These are phyloP conservation scores for Nakazawaea ishiwadae DNA, from an alignment of 805 yeast genomes.

Conservation along the genomic window DNA sequence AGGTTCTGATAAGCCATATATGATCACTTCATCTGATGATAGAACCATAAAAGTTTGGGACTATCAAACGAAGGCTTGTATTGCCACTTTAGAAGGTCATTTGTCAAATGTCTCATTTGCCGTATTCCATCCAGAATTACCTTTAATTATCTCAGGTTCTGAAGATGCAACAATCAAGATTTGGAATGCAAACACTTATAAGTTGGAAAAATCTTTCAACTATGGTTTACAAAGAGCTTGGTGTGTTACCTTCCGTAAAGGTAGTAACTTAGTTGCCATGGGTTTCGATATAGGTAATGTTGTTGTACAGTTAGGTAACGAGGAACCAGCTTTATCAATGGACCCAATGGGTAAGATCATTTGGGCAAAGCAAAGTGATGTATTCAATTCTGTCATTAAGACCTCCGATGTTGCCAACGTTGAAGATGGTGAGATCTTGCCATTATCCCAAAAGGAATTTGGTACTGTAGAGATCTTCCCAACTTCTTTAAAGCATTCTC, in stretches of 20 bases:
- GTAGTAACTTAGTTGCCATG: conserved; percentile 75
- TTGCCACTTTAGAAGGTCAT: conserved; percentile 93
- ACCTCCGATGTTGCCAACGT: conserved; percentile 53
- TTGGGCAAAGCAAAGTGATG: conserved; percentile 88
- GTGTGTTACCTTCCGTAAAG: conserved; percentile 80
- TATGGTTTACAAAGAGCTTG: conserved; percentile 94
- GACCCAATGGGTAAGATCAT: conserved; percentile 89
- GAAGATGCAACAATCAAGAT: conserved; percentile 93
- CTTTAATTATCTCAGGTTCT: conserved; percentile 90
- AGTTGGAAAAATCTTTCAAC: conserved; percentile 86
- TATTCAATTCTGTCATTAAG: conserved; percentile 76
- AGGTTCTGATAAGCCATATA: conserved; percentile 93
- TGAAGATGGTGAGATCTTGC: conserved; percentile 77
- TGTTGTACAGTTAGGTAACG: conserved; percentile 86
- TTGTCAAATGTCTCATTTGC: conserved; percentile 94
- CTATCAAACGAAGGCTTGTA: conserved; percentile 93
- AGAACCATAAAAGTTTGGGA: conserved; percentile 89
- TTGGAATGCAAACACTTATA: conserved; percentile 94
- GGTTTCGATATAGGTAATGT: conserved; percentile 95
- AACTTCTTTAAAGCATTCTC: conserved; percentile 81
- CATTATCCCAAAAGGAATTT: conserved; percentile 80
- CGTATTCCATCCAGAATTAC: conserved; percentile 95
- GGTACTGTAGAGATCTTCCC: conserved; percentile 96
- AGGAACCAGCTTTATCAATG: conserved; percentile 90
- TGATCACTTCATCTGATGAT: conserved; percentile 90